phyloP scores from a whole-genome alignment of 768 basidiomycete genomes.

The Hortiboletus campestris region DNA sequence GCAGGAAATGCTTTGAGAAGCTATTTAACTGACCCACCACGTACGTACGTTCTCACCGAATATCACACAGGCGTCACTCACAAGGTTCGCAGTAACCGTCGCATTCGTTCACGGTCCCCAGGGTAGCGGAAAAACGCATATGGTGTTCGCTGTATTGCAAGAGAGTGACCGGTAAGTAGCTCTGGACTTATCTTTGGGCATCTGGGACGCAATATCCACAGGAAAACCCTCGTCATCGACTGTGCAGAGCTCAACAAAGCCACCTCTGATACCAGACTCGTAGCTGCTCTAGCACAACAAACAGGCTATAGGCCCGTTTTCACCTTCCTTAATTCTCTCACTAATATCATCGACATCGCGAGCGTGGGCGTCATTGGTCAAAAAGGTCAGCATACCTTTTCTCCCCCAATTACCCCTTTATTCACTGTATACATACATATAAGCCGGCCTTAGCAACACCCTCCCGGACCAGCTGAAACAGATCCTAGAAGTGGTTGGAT shows the following conservation, averaged over 20 bases:
- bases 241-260: conserved; percentile 72
- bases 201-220: conserved; percentile 25
- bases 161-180: conserved; percentile 48
- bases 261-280: conserved; percentile 63
- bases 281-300: conserved; percentile 69
- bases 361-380: conserved; percentile 94
- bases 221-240: conserved; percentile 78
- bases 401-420: neutral
- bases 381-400: conserved; percentile 53
- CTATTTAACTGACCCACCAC: conserved; percentile 78
- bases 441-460: conserved; percentile 81
- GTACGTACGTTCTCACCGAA: conserved; percentile 37
- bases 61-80: conserved; percentile 2
- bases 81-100: conserved; percentile 52
- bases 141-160: conserved; percentile 54
- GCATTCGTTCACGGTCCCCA: conserved; percentile 81
- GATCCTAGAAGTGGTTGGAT: conserved; percentile 76
- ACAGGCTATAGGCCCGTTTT: conserved; percentile 91
- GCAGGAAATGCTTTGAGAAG: conserved; percentile 64
- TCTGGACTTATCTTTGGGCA: neutral
- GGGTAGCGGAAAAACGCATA: conserved; percentile 72
- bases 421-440: neutral
- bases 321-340: conserved; percentile 77
- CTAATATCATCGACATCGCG: conserved; percentile 86
- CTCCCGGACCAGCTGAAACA: conserved; percentile 80